Conservation (phyloP, 495 filamentous ascomycete species). For the Penicillium samsonianum region DNA sequence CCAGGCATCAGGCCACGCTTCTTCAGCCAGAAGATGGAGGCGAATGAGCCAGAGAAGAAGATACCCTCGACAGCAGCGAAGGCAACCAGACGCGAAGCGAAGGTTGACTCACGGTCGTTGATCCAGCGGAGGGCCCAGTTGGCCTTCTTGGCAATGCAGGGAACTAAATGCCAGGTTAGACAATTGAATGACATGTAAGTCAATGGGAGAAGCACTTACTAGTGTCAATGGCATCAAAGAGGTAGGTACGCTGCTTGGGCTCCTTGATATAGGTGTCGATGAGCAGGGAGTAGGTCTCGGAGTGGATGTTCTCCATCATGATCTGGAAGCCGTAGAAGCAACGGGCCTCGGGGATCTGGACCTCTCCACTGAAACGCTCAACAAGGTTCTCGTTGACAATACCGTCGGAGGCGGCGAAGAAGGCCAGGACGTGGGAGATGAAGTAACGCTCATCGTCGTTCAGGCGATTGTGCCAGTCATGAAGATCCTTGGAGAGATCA, state of each 20-base stretch:
- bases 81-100: constrained; percentile 91
- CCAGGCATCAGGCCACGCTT: constrained; percentile 99
- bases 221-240: constrained; percentile 98
- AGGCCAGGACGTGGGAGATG: constrained; percentile 96
- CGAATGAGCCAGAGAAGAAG: constrained; percentile 99
- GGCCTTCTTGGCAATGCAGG: constrained; percentile 95
- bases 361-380: constrained; percentile 95
- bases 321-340: constrained; percentile 99
- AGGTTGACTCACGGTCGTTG: constrained; percentile 85
- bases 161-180: constrained; percentile 58
- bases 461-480: constrained; percentile 97
- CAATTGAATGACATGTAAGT: not conserved
- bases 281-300: constrained; percentile 97
- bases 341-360: constrained; percentile 95
- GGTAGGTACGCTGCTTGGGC: constrained; percentile 88
- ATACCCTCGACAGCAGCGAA: constrained; percentile 99
- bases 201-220: constrained; percentile 54
- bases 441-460: constrained; percentile 98
- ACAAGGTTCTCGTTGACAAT: constrained; percentile 99
- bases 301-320: constrained; percentile 99
- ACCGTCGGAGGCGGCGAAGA: constrained; percentile 99
- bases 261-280: constrained; percentile 99
- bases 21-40: constrained; percentile 99
- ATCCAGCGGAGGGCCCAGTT: constrained; percentile 98
- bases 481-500: constrained; percentile 95